Conservation (phyloP, 1,139 yeast species). For the Saccharomyces hybrid region DNA sequence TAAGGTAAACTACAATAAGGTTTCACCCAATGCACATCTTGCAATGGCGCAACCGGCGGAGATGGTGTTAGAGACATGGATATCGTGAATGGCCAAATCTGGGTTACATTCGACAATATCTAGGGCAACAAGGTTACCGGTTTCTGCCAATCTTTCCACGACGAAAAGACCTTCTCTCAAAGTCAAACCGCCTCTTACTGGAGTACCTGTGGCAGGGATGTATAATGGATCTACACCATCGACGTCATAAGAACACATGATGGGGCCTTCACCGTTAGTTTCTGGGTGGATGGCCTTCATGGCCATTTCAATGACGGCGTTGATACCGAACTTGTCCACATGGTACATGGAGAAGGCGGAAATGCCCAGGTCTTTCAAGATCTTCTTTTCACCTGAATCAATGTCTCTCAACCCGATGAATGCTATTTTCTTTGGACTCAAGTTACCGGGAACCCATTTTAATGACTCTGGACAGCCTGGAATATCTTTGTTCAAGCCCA, state of each 20-base stretch:
- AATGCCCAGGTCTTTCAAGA: conserved; percentile 62
- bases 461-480: conserved; percentile 57
- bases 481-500: conserved; percentile 59
- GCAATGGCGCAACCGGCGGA: conserved; percentile 87
- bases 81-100: conserved; percentile 68
- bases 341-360: conserved; percentile 95
- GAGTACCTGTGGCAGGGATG: conserved; percentile 98
- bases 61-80: conserved; percentile 75
- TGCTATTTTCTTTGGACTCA: conserved; percentile 67
- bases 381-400: conserved; percentile 74
- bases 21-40: conserved; percentile 91
- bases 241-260: conserved; percentile 89
- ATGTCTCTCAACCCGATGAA: conserved; percentile 94
- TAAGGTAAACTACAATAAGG: conserved; percentile 45
- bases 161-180: conserved; percentile 89
- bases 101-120: conserved; percentile 96
- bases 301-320: conserved; percentile 89
- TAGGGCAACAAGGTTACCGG: conserved; percentile 77
- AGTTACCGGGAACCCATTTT: conserved; percentile 66
- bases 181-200: conserved; percentile 93
- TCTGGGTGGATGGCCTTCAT: conserved; percentile 51
- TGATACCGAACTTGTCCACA: conserved; percentile 89
- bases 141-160: conserved; percentile 85
- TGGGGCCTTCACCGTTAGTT: conserved; percentile 64
- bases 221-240: conserved; percentile 93